Conservation (phyloP, 768 basidiomycete genomes). For the Sutorius australiensis region DNA sequence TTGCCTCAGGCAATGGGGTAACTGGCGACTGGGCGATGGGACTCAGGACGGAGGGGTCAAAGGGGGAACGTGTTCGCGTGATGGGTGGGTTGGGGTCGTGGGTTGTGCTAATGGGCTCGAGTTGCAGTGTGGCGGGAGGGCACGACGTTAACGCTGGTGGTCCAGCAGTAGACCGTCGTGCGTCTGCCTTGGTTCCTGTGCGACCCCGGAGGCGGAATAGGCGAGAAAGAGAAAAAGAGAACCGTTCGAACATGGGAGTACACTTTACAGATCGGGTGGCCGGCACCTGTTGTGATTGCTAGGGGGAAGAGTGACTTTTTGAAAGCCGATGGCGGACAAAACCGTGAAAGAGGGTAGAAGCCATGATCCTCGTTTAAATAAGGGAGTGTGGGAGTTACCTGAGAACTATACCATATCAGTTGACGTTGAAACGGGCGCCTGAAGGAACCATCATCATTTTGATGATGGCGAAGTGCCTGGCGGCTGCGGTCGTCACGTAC, state of each 20-base stretch:
- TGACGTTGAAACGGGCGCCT: not conserved
- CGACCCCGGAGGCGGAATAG: slow-evolving; percentile 17
- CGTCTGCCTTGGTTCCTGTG: not conserved
- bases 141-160: not conserved
- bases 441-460: slow-evolving; percentile 2
- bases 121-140: not conserved
- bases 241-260: slow-evolving; percentile 15
- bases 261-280: not conserved
- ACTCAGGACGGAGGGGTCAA: not conserved
- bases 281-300: slow-evolving; percentile 10
- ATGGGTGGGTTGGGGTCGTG: not conserved
- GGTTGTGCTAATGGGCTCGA: not conserved
- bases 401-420: slow-evolving; percentile 6
- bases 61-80: not conserved
- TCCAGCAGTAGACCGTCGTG: not conserved
- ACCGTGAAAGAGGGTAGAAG: not conserved
- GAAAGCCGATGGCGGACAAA: not conserved
- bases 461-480: not conserved
- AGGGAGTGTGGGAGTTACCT: not conserved
- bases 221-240: slow-evolving; percentile 15
- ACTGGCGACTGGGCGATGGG: not conserved
- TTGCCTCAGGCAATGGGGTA: not conserved
- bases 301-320: not conserved
- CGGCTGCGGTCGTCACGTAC: not conserved
- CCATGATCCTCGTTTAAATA: not conserved